Evolutionary conservation across 139 green algal genomes (phyloP).

Genomic region (Volvox africanus): DNA sequence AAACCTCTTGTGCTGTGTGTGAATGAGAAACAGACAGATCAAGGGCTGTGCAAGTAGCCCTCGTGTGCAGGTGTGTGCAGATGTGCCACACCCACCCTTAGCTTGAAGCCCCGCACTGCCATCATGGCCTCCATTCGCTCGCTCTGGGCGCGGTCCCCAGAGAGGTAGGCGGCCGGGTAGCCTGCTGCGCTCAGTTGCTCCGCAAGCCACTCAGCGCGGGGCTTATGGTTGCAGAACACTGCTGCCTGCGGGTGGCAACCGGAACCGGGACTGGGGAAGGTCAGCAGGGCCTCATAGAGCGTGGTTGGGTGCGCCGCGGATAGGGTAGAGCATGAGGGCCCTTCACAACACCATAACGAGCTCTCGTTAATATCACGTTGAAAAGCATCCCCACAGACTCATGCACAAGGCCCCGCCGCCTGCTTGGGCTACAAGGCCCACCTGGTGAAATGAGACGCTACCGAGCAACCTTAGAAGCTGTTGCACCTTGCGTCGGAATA

Average conservation of each 20-base stretch:
- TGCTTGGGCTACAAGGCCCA: not conserved
- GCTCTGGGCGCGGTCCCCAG: conserved; percentile 68
- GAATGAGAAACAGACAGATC: too few relatives aligned
- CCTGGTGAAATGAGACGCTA: conserved; percentile 75
- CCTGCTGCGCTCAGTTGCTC: conserved; percentile 64
- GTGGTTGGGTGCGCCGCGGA: too few relatives aligned
- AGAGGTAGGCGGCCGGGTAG: conserved; percentile 77
- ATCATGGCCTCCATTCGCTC: conserved; percentile 69
- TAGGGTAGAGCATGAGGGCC: too few relatives aligned
- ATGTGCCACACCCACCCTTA: conserved; percentile 36
- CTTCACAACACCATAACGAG: too few relatives aligned
- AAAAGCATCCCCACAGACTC: too few relatives aligned
- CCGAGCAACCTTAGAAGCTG: conserved; percentile 64
- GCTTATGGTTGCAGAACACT: conserved; percentile 84
- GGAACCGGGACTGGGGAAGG: too few relatives aligned
- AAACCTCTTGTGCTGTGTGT: too few relatives aligned
- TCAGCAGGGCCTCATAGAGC: too few relatives aligned
- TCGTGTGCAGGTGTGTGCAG: too few relatives aligned
- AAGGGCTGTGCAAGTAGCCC: too few relatives aligned
- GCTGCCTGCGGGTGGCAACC: conserved; percentile 63
- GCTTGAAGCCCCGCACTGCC: conserved; percentile 72
- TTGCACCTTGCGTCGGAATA: conserved; percentile 62
- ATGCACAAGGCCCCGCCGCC: too few relatives aligned
- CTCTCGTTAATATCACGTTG: too few relatives aligned
- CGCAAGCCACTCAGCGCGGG: conserved; percentile 72